Evolutionary conservation across 2,329 filamentous ascomycete species (phyloP).

Genomic region (Trichoderma simmonsii): DNA sequence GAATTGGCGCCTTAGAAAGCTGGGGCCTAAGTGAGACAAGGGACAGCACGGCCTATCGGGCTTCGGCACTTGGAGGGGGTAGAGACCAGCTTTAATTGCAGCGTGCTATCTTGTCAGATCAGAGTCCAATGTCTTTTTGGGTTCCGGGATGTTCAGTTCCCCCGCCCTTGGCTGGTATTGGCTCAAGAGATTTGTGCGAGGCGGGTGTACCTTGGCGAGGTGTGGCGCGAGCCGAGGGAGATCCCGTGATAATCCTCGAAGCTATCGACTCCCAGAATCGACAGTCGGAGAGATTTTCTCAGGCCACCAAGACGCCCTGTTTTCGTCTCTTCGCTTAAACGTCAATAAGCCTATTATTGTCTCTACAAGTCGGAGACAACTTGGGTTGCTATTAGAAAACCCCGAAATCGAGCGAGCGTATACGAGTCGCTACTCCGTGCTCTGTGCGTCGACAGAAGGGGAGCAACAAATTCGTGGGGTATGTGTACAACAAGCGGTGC

Average conservation of each 20-base stretch:
- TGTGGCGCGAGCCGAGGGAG: constrained; percentile 7
- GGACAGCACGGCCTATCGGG: not conserved
- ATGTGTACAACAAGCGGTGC: constrained; percentile 14
- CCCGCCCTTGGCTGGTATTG: constrained; percentile 13
- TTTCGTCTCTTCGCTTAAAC: not conserved
- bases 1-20: constrained; percentile 3
- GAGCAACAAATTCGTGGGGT: constrained; percentile 12
- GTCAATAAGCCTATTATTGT: not conserved
- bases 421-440: not conserved
- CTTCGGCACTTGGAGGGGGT: not conserved
- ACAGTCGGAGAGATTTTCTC: constrained; percentile 1
- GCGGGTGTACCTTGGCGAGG: constrained; percentile 16
- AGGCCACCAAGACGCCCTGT: not conserved
- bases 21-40: not conserved
- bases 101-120: not conserved
- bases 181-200: not conserved
- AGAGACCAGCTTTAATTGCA: constrained; percentile 2
- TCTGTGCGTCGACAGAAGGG: not conserved
- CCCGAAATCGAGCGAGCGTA: constrained; percentile 1
- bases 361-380: not conserved
- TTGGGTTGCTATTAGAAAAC: not conserved
- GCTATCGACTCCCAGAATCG: constrained; percentile 15
- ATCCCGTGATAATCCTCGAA: constrained; percentile 15
- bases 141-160: constrained; percentile 9
- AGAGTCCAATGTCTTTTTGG: constrained; percentile 1